Evolutionary conservation across 208 protist genomes (phyloP), one percentile per base, ranked within the genome.

Genomic region (Borovskyia barvae): DNA sequence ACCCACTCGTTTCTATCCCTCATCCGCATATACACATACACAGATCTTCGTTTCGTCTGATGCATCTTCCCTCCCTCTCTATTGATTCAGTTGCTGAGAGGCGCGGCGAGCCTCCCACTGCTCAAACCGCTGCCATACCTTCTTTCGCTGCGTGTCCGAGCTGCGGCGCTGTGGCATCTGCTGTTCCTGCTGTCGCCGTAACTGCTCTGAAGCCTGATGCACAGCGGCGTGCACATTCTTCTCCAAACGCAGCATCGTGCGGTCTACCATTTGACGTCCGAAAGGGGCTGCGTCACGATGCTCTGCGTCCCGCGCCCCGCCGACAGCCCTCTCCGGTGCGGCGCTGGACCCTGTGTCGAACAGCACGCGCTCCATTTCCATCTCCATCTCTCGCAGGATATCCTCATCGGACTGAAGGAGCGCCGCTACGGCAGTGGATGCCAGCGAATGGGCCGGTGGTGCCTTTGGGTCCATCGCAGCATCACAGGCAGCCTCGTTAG

Each of bases 311-410:
- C 8, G 22, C 15, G 51, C 35, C 17, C 8, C 24, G 9, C 24
- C 35, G 15, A 5, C 17, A 7, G 29, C 2, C 5, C 12, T 12
- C 17, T 60, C 50, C 41, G 25, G 12, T 12, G 24, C 26, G 19
- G 26, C 12, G 20, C 29, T 39, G 2, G 49, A 41, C 46, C 54
- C 60, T 30, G 83, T 2, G 30, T 72, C 58, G 17, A 68, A 60
- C 2, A 94, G 68, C 6, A 90, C 75, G 22, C 64, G 37, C 29
- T 85, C 65, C 41, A 94, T 89, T 33, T 85, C 82, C 32, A 76
- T 73, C 66, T 94, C 84, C 78, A 94, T 87, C 58, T 90, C 82
- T 8, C 48, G 47, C 59, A 92, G 42, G 22, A 90, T 72, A 11
- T 87, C 85, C 12, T 92, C 85, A 47, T 92, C 85, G 2, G 73